phyloP scores from a whole-genome alignment of 495 filamentous ascomycete species.

The Penicillium alfredii region DNA sequence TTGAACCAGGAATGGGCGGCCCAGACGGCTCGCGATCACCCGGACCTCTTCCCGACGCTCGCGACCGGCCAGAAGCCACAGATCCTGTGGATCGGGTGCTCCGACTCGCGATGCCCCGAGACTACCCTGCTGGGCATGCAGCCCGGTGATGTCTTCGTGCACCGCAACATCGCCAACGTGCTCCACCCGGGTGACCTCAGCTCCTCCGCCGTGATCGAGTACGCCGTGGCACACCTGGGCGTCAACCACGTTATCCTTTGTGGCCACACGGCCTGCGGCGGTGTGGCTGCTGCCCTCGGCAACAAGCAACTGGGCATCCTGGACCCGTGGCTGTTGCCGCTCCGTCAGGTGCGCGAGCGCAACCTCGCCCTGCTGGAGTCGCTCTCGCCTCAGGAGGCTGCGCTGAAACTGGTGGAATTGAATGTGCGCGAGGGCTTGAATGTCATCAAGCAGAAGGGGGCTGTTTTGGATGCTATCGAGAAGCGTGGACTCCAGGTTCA shows the following conservation, averaged over 20 bases:
- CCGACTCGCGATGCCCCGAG: constrained; percentile 83
- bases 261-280: constrained; percentile 79
- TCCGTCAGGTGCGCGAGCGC: constrained; percentile 57
- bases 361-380: constrained; percentile 40
- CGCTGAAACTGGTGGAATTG: constrained; percentile 55
- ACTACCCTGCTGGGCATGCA: constrained; percentile 74
- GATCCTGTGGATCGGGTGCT: constrained; percentile 90
- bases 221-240: constrained; percentile 65
- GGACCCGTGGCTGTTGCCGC: constrained; percentile 74
- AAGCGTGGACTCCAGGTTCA: constrained; percentile 69
- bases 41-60: constrained; percentile 65
- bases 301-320: constrained; percentile 68
- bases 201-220: constrained; percentile 74
- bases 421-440: constrained; percentile 64
- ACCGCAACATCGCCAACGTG: constrained; percentile 94
- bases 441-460: constrained; percentile 54
- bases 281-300: constrained; percentile 62
- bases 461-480: constrained; percentile 58
- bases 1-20: constrained; percentile 67
- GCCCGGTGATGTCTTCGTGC: constrained; percentile 86
- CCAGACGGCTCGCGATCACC: constrained; percentile 58
- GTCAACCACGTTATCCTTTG: constrained; percentile 82
- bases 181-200: constrained; percentile 71
- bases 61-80: constrained; percentile 64
- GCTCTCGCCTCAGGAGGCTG: constrained; percentile 42